Conservation (phyloP, 495 filamentous ascomycete species). For the Talaromyces proteolyticus region DNA sequence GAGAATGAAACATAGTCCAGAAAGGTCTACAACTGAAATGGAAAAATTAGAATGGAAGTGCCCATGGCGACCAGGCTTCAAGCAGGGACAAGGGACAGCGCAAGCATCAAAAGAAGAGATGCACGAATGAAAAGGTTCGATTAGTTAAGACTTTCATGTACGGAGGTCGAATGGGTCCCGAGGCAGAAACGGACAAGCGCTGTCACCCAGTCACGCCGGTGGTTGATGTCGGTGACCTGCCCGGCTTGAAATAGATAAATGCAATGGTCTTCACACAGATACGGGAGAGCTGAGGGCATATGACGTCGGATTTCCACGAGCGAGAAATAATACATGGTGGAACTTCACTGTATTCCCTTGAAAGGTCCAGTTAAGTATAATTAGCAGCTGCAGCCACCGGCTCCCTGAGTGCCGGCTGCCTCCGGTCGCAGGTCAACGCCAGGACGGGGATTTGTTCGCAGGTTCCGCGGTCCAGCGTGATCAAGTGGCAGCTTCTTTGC, state of each 20-base stretch:
- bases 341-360: background rate
- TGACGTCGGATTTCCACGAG: background rate
- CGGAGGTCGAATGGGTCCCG: background rate
- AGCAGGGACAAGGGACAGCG: background rate
- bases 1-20: slow-evolving; percentile 6
- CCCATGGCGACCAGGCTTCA: background rate
- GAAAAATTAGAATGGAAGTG: background rate
- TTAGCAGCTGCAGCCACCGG: slow-evolving; percentile 73
- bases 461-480: slow-evolving; percentile 80
- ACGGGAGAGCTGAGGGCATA: background rate
- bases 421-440: slow-evolving; percentile 80
- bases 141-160: background rate
- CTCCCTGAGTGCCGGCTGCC: slow-evolving; percentile 66
- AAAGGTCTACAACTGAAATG: background rate
- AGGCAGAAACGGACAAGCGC: background rate
- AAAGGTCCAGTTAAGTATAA: background rate
- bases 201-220: background rate
- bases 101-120: background rate
- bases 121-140: background rate
- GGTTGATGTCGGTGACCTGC: background rate
- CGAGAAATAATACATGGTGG: background rate
- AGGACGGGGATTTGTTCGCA: slow-evolving; percentile 67
- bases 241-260: background rate
- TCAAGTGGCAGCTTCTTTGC: slow-evolving; percentile 95
- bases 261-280: background rate